phyloP scores from a whole-genome alignment of 495 filamentous ascomycete genomes.

The Haplographium delicatum region DNA sequence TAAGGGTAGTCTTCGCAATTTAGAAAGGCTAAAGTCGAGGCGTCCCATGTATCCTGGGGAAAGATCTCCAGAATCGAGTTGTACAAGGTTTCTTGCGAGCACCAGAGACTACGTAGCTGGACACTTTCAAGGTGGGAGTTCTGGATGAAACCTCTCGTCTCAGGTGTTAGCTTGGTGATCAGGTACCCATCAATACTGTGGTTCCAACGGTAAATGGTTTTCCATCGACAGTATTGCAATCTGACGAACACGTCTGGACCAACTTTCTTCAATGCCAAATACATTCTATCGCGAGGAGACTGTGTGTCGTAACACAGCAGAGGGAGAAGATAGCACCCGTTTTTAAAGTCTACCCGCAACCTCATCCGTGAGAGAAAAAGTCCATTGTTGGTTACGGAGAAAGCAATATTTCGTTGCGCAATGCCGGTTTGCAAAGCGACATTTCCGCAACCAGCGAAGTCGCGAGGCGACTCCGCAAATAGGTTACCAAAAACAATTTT shows the following conservation, averaged over 20 bases:
- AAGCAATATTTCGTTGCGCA: neutral
- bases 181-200: neutral
- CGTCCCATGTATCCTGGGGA: neutral
- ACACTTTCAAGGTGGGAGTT: neutral
- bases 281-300: neutral
- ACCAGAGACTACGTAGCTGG: neutral
- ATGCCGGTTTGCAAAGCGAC: neutral
- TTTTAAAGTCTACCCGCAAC: neutral
- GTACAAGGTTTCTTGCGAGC: neutral
- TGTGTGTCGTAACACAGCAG: neutral
- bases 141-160: neutral
- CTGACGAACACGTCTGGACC: neutral
- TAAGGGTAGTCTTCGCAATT: neutral
- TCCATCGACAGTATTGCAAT: neutral
- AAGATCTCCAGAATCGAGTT: neutral
- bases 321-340: neutral
- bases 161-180: neutral
- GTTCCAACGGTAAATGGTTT: neutral
- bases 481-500: neutral
- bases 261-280: neutral
- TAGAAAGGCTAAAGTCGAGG: neutral
- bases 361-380: neutral
- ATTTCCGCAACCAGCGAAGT: neutral
- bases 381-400: neutral
- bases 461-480: neutral